phyloP scores from a whole-genome alignment of 805 yeast species.

The Alloascoidea hylecoeti region DNA sequence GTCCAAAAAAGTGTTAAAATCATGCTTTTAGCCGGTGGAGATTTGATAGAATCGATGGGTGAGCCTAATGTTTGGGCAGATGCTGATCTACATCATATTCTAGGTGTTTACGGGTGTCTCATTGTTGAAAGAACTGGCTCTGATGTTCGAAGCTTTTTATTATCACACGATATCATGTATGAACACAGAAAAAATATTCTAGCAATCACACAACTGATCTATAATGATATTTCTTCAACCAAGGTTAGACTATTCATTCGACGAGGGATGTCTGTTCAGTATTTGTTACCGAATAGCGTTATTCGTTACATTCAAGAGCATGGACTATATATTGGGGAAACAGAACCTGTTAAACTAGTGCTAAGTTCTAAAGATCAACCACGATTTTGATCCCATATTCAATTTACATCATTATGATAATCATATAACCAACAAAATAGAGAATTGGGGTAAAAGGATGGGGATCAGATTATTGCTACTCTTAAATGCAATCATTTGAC shows the following conservation, averaged over 20 bases:
- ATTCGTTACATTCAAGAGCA: constrained; percentile 92
- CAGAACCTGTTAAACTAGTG: constrained; percentile 92
- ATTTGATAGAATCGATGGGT: constrained; percentile 97
- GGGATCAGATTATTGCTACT: too few species aligned
- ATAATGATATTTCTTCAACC: constrained; percentile 91
- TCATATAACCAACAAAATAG: too few species aligned
- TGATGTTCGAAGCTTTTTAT: constrained; percentile 83
- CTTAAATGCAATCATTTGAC: too few species aligned
- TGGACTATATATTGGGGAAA: constrained; percentile 66
- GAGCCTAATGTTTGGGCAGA: constrained; percentile 99
- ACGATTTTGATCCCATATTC: too few species aligned
- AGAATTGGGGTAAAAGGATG: too few species aligned
- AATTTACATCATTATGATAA: too few species aligned
- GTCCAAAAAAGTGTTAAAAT: constrained; percentile 70
- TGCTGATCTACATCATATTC: constrained; percentile 82
- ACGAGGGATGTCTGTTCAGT: constrained; percentile 94
- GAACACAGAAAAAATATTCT: constrained; percentile 88
- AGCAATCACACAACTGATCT: constrained; percentile 90
- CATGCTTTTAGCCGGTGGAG: constrained; percentile 97
- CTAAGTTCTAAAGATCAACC: too few species aligned
- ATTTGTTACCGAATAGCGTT: constrained; percentile 84
- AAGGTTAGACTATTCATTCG: constrained; percentile 86
- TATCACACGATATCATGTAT: constrained; percentile 94
- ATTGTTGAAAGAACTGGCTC: constrained; percentile 95
- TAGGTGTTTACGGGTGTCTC: constrained; percentile 92